Evolutionary conservation across 139 green algal species (phyloP).

Genomic region (Coelastrella sp.): DNA sequence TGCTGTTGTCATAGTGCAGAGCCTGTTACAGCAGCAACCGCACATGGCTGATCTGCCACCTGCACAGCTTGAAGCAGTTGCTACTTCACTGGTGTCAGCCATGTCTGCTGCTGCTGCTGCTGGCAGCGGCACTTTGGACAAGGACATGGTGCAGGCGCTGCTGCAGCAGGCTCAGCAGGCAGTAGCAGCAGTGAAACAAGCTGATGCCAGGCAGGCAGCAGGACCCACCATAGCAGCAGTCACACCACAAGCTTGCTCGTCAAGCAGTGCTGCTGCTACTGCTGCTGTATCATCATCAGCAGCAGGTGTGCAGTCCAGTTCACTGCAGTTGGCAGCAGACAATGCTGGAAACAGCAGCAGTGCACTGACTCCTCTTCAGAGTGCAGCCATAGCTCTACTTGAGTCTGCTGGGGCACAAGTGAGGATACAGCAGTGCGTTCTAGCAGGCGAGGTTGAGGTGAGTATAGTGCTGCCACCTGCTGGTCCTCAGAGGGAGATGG

Average conservation of each 20-base stretch:
- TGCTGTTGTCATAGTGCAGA: background rate
- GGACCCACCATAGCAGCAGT: background rate
- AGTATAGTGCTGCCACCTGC: background rate
- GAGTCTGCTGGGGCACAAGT: conserved; percentile 1
- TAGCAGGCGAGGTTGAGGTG: background rate
- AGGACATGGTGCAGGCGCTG: conserved; percentile 21
- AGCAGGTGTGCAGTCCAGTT: background rate
- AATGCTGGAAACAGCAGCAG: conserved; percentile 8
- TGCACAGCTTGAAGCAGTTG: background rate
- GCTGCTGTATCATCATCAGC: background rate
- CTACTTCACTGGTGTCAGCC: background rate
- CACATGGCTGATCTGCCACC: background rate
- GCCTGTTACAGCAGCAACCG: conserved; percentile 13
- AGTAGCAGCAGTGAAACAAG: background rate
- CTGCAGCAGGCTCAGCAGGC: conserved; percentile 37
- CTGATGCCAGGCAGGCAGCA: background rate
- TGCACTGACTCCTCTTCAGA: background rate
- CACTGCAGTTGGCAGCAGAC: background rate
- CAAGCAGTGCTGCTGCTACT: too few relatives aligned
- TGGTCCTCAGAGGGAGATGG: background rate
- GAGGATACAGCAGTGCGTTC: background rate
- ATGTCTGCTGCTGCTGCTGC: conserved; percentile 11
- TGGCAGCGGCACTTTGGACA: background rate
- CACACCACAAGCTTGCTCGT: too few relatives aligned
- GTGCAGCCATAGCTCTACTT: conserved; percentile 9